These are phyloP conservation scores for Agaricus blazei DNA, from an alignment of 768 basidiomycete species.

Conservation along the genomic window DNA sequence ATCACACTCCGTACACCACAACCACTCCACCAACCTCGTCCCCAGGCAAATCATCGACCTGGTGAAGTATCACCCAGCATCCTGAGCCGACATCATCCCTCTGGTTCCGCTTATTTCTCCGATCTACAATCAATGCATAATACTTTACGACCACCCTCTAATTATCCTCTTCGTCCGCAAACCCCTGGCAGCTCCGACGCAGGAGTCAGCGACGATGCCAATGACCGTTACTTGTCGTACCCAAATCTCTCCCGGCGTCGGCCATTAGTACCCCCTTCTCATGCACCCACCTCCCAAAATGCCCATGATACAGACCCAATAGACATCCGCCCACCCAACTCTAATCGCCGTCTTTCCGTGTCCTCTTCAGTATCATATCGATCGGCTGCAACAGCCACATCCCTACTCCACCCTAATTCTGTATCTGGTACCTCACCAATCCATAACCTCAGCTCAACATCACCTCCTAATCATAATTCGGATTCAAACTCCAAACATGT, in stretches of 20 bases:
- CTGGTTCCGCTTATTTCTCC: constrained; percentile 22
- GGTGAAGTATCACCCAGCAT: constrained; percentile 21
- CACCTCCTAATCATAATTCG: constrained; percentile 10
- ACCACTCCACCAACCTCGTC: constrained; percentile 14
- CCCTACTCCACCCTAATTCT: constrained; percentile 3
- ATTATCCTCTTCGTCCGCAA: constrained; percentile 25
- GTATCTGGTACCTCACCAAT: constrained; percentile 6
- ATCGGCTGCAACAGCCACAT: constrained; percentile 31
- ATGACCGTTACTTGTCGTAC: background rate
- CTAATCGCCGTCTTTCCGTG: constrained; percentile 34
- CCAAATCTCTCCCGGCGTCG: constrained; percentile 42
- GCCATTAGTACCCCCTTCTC: constrained; percentile 27
- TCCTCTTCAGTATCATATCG: constrained; percentile 58
- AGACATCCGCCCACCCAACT: constrained; percentile 20
- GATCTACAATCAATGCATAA: background rate
- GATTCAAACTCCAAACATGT: constrained; percentile 52
- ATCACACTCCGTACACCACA: constrained; percentile 14
- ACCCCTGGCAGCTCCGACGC: constrained; percentile 52
- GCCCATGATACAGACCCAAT: constrained; percentile 11
- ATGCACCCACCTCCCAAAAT: constrained; percentile 1
- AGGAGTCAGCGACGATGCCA: constrained; percentile 40
- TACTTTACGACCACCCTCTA: background rate
- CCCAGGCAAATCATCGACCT: constrained; percentile 15
- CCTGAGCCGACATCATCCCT: constrained; percentile 16
- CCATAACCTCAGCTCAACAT: background rate